Conservation (phyloP, 202 grass and related monocot species). For the Schoenoplectus tabernaemontani region DNA sequence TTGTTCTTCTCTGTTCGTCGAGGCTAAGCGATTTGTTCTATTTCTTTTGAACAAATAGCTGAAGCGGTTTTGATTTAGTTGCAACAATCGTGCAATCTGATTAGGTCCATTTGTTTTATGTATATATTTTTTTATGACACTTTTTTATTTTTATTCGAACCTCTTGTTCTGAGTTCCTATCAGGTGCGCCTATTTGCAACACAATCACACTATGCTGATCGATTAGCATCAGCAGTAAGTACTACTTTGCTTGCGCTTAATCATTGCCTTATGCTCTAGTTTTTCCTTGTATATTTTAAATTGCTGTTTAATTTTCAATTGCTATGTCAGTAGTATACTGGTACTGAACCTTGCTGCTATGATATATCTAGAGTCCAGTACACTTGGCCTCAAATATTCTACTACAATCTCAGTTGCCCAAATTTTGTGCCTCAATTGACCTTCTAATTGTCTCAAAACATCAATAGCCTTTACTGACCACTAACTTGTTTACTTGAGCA, state of each 20-base stretch:
- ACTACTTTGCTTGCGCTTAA: neutral
- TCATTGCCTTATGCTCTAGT: no score
- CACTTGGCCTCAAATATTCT: neutral
- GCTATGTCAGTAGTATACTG: neutral
- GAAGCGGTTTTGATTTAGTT: neutral
- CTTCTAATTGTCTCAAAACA: neutral
- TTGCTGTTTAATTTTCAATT: neutral
- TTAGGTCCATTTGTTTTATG: conserved; percentile 1
- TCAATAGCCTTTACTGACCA: neutral
- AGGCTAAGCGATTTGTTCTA: no score
- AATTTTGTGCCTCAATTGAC: neutral
- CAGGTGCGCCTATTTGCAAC: conserved; percentile 76
- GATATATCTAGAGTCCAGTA: neutral
- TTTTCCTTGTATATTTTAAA: no score
- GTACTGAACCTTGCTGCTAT: neutral
- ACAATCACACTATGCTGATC: conserved; percentile 74
- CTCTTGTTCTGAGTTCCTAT: neutral
- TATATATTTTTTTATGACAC: neutral
- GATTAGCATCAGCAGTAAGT: conserved; percentile 60
- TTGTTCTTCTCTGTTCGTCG: no score
- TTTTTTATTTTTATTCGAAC: neutral
- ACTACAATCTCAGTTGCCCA: neutral
- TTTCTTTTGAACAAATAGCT: neutral
- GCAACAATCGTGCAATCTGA: neutral
- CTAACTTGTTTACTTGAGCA: neutral